Percentiles rank a stretch among this genome's conserved stretches.
These are phyloP conservation scores for Phylloporus scabripes DNA, from an alignment of 768 basidiomycete species.

Conservation along the genomic window DNA sequence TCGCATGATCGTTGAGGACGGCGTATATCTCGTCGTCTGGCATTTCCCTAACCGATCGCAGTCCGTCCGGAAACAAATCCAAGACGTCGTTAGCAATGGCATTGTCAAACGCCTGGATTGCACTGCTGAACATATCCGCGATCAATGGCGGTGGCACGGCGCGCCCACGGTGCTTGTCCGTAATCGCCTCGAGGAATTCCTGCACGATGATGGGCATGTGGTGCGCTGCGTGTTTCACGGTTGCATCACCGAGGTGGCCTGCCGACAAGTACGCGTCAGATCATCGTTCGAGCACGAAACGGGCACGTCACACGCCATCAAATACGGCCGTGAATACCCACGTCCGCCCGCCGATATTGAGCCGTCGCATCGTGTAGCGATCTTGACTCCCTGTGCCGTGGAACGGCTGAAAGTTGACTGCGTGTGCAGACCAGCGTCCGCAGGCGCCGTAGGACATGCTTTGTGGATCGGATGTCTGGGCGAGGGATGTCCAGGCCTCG, in stretches of 20 bases:
- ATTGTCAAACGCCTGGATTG: constrained; percentile 58
- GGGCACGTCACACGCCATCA: constrained; percentile 40
- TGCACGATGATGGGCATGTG: constrained; percentile 64
- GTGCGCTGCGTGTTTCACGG: constrained; percentile 62
- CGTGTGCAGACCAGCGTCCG: constrained; percentile 45
- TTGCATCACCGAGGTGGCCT: constrained; percentile 68
- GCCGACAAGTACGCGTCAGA: constrained; percentile 4
- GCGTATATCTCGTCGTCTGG: constrained; percentile 51
- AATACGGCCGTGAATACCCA: constrained; percentile 71
- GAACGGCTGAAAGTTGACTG: constrained; percentile 65
- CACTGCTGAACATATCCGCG: constrained; percentile 50
- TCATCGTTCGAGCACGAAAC: not conserved
- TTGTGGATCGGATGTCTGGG: constrained; percentile 48
- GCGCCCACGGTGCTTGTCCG: constrained; percentile 34
- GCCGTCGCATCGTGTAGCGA: constrained; percentile 53
- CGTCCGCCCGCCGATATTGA: constrained; percentile 48
- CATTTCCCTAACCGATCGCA: constrained; percentile 45
- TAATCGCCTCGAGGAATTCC: constrained; percentile 47
- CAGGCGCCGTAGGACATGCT: constrained; percentile 34
- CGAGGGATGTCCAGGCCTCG: constrained; percentile 51
- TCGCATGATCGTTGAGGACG: constrained; percentile 60
- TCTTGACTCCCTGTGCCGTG: constrained; percentile 53
- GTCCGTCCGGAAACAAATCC: constrained; percentile 52
- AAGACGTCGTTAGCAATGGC: constrained; percentile 63
- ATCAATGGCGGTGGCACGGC: constrained; percentile 44